Evolutionary conservation across 2,329 filamentous ascomycete genomes (phyloP).

Genomic region (Pyrenophora graminea): DNA sequence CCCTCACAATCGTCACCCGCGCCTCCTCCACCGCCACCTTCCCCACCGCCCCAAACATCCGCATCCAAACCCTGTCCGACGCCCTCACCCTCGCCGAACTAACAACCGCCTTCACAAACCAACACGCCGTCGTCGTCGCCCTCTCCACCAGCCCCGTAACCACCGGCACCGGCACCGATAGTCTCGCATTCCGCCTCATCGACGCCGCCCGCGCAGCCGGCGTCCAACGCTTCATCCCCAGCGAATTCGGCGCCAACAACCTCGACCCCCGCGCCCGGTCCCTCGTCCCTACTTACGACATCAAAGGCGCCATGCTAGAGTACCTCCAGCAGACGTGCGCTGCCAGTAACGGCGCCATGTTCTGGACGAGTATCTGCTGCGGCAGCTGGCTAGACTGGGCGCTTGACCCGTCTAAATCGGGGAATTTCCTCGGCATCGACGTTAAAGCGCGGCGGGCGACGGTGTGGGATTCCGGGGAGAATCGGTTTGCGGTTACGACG

Average conservation of each 20-base stretch:
- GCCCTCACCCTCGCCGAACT: conserved; percentile 31
- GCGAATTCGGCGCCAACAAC: conserved; percentile 48
- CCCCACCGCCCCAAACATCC: conserved; percentile 20
- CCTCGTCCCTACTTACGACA: conserved; percentile 44
- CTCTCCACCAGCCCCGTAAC: conserved; percentile 33
- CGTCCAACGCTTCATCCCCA: conserved; percentile 48
- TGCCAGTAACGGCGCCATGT: conserved; percentile 19
- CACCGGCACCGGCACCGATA: conserved; percentile 15
- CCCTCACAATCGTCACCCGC: too few species aligned
- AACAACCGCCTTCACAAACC: conserved; percentile 39
- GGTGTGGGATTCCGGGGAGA: conserved; percentile 26
- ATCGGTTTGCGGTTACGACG: conserved; percentile 24
- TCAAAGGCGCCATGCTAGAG: conserved; percentile 43
- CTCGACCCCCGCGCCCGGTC: conserved; percentile 32
- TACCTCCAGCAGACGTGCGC: conserved; percentile 38
- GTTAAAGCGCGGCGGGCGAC: conserved; percentile 21
- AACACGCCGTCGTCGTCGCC: conserved; percentile 46
- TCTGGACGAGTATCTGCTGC: conserved; percentile 27
- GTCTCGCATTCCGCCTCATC: conserved; percentile 38
- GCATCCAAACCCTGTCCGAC: conserved; percentile 36
- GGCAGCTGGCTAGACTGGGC: conserved; percentile 33
- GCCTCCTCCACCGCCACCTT: conserved; percentile 28
- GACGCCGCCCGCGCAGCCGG: conserved; percentile 48
- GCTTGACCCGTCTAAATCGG: conserved; percentile 21
- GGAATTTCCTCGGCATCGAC: conserved; percentile 29